Base-by-base conservation (phyloP, 2,329 filamentous ascomycete species). In the Hymenotorrendiella dingleyae region DNA sequence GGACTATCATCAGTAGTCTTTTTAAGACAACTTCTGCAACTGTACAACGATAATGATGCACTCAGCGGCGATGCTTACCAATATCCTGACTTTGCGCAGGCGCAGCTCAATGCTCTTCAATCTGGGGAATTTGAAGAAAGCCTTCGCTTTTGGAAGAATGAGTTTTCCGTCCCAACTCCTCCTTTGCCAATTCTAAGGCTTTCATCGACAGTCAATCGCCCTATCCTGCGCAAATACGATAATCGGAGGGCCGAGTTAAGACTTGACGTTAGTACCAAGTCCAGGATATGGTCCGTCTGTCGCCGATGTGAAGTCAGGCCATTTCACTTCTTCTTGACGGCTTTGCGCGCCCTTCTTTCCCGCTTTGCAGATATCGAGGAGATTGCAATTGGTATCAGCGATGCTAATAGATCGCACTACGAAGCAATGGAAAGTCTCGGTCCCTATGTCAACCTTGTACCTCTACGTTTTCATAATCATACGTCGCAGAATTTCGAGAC, bases 291-390 rank as follows among this genome's bases (percentile, higher is more conserved):
- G 4, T 9, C 14, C 12, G 9, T 29, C 4, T 42, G 30, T n/a
- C 30, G 32, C 6, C 11, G 22, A 10, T 16, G 6, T 16, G 28
- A 17, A 17, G 40, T 26, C 0, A 69, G 66, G 0, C 46, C 60
- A 0, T 74, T 73, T 46, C 69, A 75, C 36, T 62, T 74, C 47
- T 66, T 67, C 45, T 56, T 75, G 2, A 61, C 69, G 1, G 56
- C 57, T 0, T 63, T 69, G 42, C 50, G 64, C 17, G 53, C 59
- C 0, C 40, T 72, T 11, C 56, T 72, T 0, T 58, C 57, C 7
- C 49, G 56, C 4, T 63, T 63, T 27, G 46, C 56, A 0, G 61
- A 62, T 12, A 36, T 61, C 1, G 60, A 67, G 2, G 62, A 69
- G 14, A 42, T 74, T 28, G 58, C 56, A 37, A 70, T 76, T 39